These are phyloP conservation scores for Apophysomyces sp. DNA, from an alignment of 371 early-diverging fungal genomes.

Conservation along the genomic window DNA sequence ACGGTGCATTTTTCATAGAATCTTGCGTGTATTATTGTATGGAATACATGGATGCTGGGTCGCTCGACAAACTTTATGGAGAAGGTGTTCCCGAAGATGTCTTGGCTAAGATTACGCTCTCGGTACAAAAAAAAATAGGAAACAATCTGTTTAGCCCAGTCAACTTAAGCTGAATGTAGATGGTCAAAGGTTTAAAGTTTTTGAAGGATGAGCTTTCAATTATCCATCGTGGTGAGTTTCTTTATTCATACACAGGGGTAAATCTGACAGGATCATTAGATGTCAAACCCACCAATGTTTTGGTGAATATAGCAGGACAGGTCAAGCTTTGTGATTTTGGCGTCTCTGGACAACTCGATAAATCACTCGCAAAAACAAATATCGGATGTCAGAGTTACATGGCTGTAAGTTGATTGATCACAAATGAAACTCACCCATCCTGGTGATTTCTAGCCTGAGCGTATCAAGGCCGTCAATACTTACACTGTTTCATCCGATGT, in stretches of 20 bases:
- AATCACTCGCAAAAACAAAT: slow-evolving; percentile 91
- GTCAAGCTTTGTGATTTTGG: slow-evolving; percentile 95
- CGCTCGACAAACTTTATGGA: slow-evolving; percentile 83
- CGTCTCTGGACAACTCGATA: slow-evolving; percentile 84
- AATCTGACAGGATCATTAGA: slow-evolving; percentile 43
- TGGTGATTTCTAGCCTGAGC: slow-evolving; percentile 65
- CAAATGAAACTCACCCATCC: neutral
- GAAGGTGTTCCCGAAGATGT: slow-evolving; percentile 84
- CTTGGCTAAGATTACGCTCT: slow-evolving; percentile 72
- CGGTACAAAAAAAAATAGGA: slow-evolving; percentile 44
- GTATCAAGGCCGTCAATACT: slow-evolving; percentile 62
- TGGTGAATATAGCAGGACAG: slow-evolving; percentile 82
- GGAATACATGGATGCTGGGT: slow-evolving; percentile 96
- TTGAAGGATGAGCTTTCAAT: slow-evolving; percentile 87
- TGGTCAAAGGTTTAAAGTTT: slow-evolving; percentile 86
- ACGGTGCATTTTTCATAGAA: slow-evolving; percentile 97
- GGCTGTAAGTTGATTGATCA: slow-evolving; percentile 64
- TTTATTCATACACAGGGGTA: neutral
- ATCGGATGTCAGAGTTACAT: slow-evolving; percentile 95
- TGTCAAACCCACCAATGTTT: slow-evolving; percentile 94
- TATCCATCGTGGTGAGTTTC: slow-evolving; percentile 76
- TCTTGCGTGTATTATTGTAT: slow-evolving; percentile 94
- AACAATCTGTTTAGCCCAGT: neutral
- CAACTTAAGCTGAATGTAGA: slow-evolving; percentile 37
- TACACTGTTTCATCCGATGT: slow-evolving; percentile 84